A percentile compares a stretch with the other conserved stretches of the same genome.
These are phyloP conservation scores for Bipolaris oryzae DNA, from an alignment of 2,329 filamentous ascomycete species.

Conservation along the genomic window DNA sequence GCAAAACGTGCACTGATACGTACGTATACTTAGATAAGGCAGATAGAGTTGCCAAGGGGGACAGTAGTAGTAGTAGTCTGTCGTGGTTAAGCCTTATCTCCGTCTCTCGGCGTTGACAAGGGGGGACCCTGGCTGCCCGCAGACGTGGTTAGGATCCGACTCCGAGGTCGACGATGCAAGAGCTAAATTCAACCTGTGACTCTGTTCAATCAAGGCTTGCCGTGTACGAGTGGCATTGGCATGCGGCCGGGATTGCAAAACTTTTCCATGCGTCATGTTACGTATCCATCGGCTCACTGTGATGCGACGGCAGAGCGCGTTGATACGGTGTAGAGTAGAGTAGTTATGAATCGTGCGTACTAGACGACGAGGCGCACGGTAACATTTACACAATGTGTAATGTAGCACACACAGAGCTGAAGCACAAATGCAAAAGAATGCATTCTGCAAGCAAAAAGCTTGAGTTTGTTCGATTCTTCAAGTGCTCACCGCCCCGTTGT, in stretches of 20 bases:
- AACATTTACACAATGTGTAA: not conserved
- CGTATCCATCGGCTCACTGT: not conserved
- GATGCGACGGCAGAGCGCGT: not conserved
- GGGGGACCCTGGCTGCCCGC: not conserved
- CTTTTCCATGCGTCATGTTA: not conserved
- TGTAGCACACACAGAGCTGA: not conserved
- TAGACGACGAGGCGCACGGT: not conserved
- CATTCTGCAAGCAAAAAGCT: not conserved
- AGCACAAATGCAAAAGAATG: not conserved
- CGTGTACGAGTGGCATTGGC: not conserved
- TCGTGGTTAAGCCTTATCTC: too few species aligned
- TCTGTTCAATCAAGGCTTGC: not conserved
- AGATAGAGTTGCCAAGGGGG: too few species aligned
- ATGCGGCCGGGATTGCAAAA: not conserved
- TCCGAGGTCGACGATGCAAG: not conserved
- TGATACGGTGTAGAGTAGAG: not conserved
- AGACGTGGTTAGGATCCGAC: not conserved
- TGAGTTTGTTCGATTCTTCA: not conserved
- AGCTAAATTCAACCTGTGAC: not conserved
- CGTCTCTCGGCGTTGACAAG: not conserved
- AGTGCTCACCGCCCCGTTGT: too few species aligned
- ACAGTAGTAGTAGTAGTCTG: too few species aligned
- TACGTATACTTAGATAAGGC: not conserved
- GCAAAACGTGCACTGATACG: conserved; percentile 22
- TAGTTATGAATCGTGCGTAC: too few species aligned